These are phyloP conservation scores for Striga asiatica DNA, from an alignment of 257 asterid genomes.

Conservation along the genomic window DNA sequence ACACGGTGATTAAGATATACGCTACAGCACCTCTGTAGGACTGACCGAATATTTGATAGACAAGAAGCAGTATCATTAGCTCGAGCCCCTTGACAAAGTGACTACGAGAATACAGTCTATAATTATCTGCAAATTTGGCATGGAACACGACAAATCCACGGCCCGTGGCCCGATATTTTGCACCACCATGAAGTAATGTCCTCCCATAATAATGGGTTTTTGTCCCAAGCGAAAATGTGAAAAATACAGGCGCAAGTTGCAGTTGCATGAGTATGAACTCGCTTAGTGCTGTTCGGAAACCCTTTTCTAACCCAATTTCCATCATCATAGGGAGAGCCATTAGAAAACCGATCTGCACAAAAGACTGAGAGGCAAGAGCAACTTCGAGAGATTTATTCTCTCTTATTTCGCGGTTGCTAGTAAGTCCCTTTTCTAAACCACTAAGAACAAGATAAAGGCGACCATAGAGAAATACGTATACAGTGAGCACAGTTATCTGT, in stretches of 20 bases:
- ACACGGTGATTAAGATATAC: constrained; percentile 67
- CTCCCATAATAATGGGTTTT: constrained; percentile 90
- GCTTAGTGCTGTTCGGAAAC: constrained; percentile 49
- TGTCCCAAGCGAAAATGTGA: constrained; percentile 93
- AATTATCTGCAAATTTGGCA: constrained; percentile 92
- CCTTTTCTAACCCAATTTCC: neutral
- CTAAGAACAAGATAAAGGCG: neutral
- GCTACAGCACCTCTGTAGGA: constrained; percentile 60
- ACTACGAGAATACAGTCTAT: constrained; percentile 93
- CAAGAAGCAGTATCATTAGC: constrained; percentile 71
- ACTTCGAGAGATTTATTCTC: neutral
- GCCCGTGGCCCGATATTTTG: constrained; percentile 88
- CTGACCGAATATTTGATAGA: constrained; percentile 78
- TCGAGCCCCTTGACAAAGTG: constrained; percentile 95
- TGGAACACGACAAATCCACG: constrained; percentile 98
- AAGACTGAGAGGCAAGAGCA: neutral
- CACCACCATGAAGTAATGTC: constrained; percentile 95
- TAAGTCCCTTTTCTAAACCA: neutral
- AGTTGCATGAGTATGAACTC: constrained; percentile 90
- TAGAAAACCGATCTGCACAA: neutral
- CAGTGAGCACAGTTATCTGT: neutral
- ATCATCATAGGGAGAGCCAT: neutral
- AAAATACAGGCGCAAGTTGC: constrained; percentile 93
- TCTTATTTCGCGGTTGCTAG: neutral
- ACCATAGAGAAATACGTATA: neutral